Evolutionary conservation across 2,329 filamentous ascomycete genomes (phyloP).

Genomic region (Paecilomyces variotii): DNA sequence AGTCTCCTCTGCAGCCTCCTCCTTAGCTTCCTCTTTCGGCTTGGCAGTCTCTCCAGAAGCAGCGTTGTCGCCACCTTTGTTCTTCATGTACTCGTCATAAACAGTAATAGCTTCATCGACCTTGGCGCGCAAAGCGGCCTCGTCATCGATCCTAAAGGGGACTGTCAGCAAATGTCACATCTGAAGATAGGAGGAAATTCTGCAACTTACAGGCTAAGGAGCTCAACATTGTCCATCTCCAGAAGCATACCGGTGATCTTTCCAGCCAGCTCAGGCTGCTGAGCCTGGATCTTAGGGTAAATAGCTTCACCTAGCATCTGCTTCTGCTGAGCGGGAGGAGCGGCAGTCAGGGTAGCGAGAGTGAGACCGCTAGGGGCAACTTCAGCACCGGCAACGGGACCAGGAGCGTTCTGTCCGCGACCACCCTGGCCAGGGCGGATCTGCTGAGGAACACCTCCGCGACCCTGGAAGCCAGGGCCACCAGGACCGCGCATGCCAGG

Average conservation of each 20-base stretch:
- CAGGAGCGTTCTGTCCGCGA: slow-evolving; percentile 34
- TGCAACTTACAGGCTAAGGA: slow-evolving; percentile 82
- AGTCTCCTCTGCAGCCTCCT: slow-evolving; percentile 33
- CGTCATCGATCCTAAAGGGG: slow-evolving; percentile 68
- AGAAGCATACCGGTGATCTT: slow-evolving; percentile 99
- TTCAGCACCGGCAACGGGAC: slow-evolving; percentile 29
- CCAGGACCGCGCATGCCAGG: slow-evolving; percentile 35
- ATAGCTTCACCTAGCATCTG: slow-evolving; percentile 96
- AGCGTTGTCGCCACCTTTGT: slow-evolving; percentile 48
- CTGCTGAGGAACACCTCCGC: slow-evolving; percentile 37
- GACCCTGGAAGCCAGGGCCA: slow-evolving; percentile 38
- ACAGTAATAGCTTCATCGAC: slow-evolving; percentile 95
- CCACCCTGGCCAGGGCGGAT: slow-evolving; percentile 35
- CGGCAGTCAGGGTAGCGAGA: slow-evolving; percentile 42
- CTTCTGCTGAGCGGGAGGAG: slow-evolving; percentile 76
- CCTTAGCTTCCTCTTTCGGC: slow-evolving; percentile 37
- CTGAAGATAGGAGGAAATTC: background rate
- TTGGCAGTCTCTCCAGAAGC: slow-evolving; percentile 35
- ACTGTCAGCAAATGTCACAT: slow-evolving; percentile 9
- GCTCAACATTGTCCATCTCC: slow-evolving; percentile 96
- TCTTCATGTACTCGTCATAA: slow-evolving; percentile 98
- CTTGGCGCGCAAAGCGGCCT: slow-evolving; percentile 82
- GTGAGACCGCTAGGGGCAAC: slow-evolving; percentile 37
- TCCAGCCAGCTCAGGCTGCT: slow-evolving; percentile 91
- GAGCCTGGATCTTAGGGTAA: slow-evolving; percentile 94